Evolutionary conservation across 768 basidiomycete genomes (phyloP).

Genomic region (Tephrocybe sp.): DNA sequence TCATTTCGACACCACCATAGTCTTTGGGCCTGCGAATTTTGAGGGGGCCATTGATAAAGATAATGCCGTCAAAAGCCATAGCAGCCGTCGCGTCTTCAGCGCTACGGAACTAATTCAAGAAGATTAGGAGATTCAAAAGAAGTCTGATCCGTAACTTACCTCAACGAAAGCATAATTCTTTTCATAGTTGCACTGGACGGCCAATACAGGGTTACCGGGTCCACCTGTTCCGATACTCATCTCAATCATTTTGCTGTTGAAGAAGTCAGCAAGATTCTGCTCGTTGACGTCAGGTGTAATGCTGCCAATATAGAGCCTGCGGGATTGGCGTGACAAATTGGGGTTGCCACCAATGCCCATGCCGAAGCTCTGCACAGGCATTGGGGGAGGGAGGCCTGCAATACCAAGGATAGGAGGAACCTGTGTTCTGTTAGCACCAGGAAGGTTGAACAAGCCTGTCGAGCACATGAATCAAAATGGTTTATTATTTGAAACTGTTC

Average conservation of each 20-base stretch:
- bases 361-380: slow-evolving; percentile 82
- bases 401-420: slow-evolving; percentile 81
- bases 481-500: slow-evolving; percentile 10
- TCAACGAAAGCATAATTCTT: slow-evolving; percentile 99
- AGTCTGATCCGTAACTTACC: slow-evolving; percentile 43
- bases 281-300: slow-evolving; percentile 95
- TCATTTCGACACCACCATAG: slow-evolving; percentile 79
- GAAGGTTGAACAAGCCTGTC: slow-evolving; percentile 95
- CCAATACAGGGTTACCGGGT: slow-evolving; percentile 87
- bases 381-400: slow-evolving; percentile 78
- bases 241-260: slow-evolving; percentile 95
- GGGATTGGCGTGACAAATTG: slow-evolving; percentile 89
- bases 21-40: slow-evolving; percentile 98
- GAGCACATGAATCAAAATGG: background rate
- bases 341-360: slow-evolving; percentile 88
- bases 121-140: slow-evolving; percentile 6
- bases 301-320: slow-evolving; percentile 95
- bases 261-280: slow-evolving; percentile 88
- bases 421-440: slow-evolving; percentile 90
- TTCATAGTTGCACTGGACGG: slow-evolving; percentile 96
- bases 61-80: slow-evolving; percentile 96
- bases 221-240: slow-evolving; percentile 83
- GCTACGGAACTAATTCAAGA: slow-evolving; percentile 80
- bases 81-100: slow-evolving; percentile 96
- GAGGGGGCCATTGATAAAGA: slow-evolving; percentile 93